A percentile compares a stretch with the other conserved stretches of the same genome.
Evolutionary conservation across 2,329 filamentous ascomycete genomes (phyloP).

Genomic region (Hypoxylon sp.): DNA sequence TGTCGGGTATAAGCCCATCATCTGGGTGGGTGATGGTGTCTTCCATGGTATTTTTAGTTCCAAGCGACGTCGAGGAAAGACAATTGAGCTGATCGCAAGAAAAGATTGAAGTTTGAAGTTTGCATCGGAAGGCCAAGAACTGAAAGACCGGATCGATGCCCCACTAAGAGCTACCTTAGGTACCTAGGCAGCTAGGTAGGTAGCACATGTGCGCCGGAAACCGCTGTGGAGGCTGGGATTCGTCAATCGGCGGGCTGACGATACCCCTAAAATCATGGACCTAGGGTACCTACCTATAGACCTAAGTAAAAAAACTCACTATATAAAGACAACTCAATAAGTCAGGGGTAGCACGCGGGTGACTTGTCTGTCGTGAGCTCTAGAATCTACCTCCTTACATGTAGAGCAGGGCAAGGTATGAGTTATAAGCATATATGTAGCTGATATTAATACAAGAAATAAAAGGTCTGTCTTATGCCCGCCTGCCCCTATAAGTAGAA

Average conservation of each 20-base stretch:
- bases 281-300: too few species aligned
- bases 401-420: background rate
- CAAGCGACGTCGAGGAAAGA: background rate
- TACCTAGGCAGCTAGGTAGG: background rate
- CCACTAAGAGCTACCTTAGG: slow-evolving; percentile 15
- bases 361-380: slow-evolving; percentile 15
- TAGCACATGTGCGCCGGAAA: slow-evolving; percentile 13
- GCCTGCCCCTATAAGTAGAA: slow-evolving; percentile 14
- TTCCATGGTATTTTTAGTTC: slow-evolving; percentile 31
- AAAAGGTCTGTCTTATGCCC: background rate
- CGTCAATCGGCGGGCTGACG: slow-evolving; percentile 13
- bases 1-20: slow-evolving; percentile 23
- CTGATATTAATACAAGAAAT: slow-evolving; percentile 24
- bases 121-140: slow-evolving; percentile 25
- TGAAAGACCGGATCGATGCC: slow-evolving; percentile 13
- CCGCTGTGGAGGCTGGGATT: slow-evolving; percentile 28
- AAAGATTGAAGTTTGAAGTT: slow-evolving; percentile 26
- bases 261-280: background rate
- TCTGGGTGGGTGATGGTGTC: slow-evolving; percentile 21
- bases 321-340: background rate
- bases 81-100: slow-evolving; percentile 1
- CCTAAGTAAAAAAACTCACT: background rate
- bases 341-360: background rate
- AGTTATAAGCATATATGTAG: slow-evolving; percentile 27
- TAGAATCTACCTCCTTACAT: slow-evolving; percentile 18